phyloP scores from a whole-genome alignment of 345 rosid genomes.

The Diplotaxis tenuifolia region DNA sequence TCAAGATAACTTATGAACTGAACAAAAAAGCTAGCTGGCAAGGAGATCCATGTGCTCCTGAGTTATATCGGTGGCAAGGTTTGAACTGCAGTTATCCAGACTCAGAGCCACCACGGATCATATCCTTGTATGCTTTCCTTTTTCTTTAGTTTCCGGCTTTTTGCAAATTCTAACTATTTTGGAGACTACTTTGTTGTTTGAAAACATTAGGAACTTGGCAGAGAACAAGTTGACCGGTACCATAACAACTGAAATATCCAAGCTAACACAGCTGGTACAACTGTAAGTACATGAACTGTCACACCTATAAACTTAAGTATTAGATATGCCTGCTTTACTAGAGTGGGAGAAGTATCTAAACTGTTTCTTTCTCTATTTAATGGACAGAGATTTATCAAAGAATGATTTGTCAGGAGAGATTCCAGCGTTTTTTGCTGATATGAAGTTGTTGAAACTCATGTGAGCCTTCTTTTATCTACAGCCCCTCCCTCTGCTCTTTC shows the following conservation, averaged over 20 bases:
- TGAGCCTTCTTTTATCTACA: constrained; percentile 25
- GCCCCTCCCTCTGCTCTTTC: neutral
- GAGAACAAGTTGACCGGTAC: constrained; percentile 32
- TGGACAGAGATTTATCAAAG: neutral
- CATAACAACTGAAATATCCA: constrained; percentile 27
- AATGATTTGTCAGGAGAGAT: neutral
- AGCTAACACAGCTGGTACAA: constrained; percentile 26
- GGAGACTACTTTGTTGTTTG: neutral
- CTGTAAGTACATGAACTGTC: constrained; percentile 37
- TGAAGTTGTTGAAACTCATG: neutral
- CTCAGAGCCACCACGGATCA: constrained; percentile 25
- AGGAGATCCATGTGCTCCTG: constrained; percentile 45
- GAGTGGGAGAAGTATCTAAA: neutral
- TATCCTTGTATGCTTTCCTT: constrained; percentile 40
- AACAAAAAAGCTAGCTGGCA: constrained; percentile 34
- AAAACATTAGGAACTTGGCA: constrained; percentile 22
- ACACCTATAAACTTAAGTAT: neutral
- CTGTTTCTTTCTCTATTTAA: too few species aligned
- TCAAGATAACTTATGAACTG: constrained; percentile 37
- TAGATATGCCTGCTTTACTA: too few species aligned
- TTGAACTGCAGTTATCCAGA: constrained; percentile 32
- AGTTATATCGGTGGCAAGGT: constrained; percentile 34
- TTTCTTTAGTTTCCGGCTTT: neutral
- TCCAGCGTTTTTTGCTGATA: neutral
- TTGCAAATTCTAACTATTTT: neutral